A percentile compares a stretch with the other conserved stretches of the same genome.
These are phyloP conservation scores for Podospora australis DNA, from an alignment of 495 filamentous ascomycete species.

Conservation along the genomic window DNA sequence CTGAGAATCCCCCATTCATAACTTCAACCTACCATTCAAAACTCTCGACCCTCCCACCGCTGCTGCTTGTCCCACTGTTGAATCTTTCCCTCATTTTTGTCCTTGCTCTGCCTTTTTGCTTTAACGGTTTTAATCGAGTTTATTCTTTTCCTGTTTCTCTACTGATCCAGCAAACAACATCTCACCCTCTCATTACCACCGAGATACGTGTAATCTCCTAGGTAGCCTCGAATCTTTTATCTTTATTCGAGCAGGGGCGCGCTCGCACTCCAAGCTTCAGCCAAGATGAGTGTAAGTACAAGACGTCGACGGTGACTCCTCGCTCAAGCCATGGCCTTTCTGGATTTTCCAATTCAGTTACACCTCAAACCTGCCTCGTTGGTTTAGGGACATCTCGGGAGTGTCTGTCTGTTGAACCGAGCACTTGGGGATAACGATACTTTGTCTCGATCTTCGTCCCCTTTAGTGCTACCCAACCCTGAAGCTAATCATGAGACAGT, in stretches of 20 bases:
- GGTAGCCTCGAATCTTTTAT: too few species aligned
- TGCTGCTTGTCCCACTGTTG: constrained; percentile 1
- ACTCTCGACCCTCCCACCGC: constrained; percentile 6
- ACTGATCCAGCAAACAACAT: background rate
- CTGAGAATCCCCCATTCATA: constrained; percentile 22
- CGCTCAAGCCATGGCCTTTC: constrained; percentile 18
- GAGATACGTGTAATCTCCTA: background rate
- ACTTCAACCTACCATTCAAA: constrained; percentile 5
- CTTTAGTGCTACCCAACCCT: too few species aligned
- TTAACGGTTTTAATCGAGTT: background rate
- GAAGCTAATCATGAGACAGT: too few species aligned
- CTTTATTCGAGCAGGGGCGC: constrained; percentile 2
- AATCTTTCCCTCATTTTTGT: background rate
- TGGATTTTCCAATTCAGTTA: background rate
- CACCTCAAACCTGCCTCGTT: too few species aligned
- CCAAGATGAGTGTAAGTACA: constrained; percentile 44
- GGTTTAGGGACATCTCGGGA: too few species aligned
- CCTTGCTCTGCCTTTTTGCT: background rate
- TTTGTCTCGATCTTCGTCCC: too few species aligned
- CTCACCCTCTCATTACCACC: background rate
- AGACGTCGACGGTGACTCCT: constrained; percentile 36
- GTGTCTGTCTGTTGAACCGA: too few species aligned
- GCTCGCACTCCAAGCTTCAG: constrained; percentile 7
- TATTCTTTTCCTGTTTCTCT: background rate
- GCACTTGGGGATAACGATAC: too few species aligned